Evolutionary conservation across 306 rosid species (phyloP).

Genomic region (Rubus parviflorus): DNA sequence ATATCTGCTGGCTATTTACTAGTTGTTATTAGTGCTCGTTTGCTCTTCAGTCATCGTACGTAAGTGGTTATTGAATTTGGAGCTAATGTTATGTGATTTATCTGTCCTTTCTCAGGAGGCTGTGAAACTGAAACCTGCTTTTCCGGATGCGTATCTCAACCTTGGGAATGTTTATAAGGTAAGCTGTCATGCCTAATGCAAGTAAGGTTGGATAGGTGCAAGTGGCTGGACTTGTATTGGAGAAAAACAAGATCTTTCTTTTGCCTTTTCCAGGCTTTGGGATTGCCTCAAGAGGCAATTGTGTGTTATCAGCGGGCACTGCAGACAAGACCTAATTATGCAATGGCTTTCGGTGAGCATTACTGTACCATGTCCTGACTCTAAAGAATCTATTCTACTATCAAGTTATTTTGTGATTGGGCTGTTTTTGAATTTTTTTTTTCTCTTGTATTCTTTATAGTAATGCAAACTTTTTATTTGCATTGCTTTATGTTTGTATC

Average conservation of each 20-base stretch:
- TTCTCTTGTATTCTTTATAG: not conserved
- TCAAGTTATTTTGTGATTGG: not conserved
- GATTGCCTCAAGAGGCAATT: conserved; percentile 95
- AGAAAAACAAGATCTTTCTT: conserved; percentile 47
- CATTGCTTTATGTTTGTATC: not conserved
- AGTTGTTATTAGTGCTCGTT: too few relatives aligned
- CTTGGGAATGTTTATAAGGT: conserved; percentile 99
- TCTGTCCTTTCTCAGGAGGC: conserved; percentile 67
- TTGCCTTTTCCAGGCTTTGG: conserved; percentile 79
- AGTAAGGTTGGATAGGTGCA: conserved; percentile 48
- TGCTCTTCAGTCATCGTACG: too few relatives aligned
- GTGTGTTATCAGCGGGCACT: conserved; percentile 91
- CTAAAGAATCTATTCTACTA: not conserved
- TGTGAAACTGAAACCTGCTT: conserved; percentile 90
- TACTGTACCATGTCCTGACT: not conserved
- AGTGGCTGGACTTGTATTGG: conserved; percentile 40
- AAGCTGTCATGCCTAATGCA: conserved; percentile 47
- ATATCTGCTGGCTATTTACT: too few relatives aligned
- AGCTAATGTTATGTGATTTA: not conserved
- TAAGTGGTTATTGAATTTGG: not conserved
- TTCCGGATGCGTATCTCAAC: conserved; percentile 99
- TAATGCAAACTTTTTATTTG: not conserved
- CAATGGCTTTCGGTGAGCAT: conserved; percentile 86
- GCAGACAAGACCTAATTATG: conserved; percentile 86
- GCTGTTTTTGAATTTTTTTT: not conserved